phyloP scores from a whole-genome alignment of 1,284 basidiomycete species.

The Cutaneotrichosporon spelunceum region DNA sequence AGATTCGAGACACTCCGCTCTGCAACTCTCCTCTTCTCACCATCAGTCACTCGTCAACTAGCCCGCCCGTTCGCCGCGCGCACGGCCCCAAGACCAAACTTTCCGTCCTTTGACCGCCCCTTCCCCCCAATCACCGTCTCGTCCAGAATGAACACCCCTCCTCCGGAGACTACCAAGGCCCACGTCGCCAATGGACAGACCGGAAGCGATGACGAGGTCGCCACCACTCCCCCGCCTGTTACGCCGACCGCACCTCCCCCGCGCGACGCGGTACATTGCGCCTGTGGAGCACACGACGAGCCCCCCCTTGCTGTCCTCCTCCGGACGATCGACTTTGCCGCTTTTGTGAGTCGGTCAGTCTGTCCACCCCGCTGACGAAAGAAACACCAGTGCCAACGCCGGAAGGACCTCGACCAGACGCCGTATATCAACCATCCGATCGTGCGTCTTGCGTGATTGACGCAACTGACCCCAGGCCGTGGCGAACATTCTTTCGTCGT shows the following conservation, averaged over 20 bases:
- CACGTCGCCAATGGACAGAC: background rate
- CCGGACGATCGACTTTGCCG: conserved; percentile 49
- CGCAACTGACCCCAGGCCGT: conserved; percentile 34
- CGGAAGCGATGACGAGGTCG: conserved; percentile 8
- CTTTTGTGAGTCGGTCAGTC: conserved; percentile 36
- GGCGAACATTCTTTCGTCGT: conserved; percentile 46
- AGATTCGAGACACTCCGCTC: background rate
- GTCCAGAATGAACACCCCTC: conserved; percentile 22
- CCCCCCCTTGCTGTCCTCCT: conserved; percentile 31
- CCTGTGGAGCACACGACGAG: conserved; percentile 16
- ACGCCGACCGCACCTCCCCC: conserved; percentile 15
- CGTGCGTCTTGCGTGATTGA: conserved; percentile 22
- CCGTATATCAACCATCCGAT: conserved; percentile 53
- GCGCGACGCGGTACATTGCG: conserved; percentile 14
- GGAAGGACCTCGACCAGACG: conserved; percentile 50
- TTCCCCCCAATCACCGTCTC: background rate
- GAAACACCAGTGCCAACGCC: conserved; percentile 51
- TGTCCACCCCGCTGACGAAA: conserved; percentile 16
- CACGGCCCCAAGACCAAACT: background rate
- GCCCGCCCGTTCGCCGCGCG: background rate
- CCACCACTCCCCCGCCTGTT: conserved; percentile 17
- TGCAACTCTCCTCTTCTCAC: background rate
- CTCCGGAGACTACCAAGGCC: conserved; percentile 44
- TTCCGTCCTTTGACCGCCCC: background rate
- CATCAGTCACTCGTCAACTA: background rate